Conservation (phyloP, 2,329 filamentous ascomycete genomes). For the Paracoccidioides brasiliensis region DNA sequence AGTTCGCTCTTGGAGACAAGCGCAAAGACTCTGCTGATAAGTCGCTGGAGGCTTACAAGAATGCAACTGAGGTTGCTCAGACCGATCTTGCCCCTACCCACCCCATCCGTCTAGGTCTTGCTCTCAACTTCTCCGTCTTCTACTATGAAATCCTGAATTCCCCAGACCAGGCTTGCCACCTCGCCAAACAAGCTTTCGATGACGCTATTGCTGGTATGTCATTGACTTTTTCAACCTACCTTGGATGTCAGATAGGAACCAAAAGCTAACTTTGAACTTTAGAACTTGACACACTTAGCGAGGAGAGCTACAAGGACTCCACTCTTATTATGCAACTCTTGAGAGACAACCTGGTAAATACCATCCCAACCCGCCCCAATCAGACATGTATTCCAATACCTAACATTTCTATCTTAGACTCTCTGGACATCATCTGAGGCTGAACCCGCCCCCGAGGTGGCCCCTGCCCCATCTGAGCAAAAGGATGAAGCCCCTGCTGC, state of each 20-base stretch:
- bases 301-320: conserved; percentile 99
- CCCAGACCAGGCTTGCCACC: conserved; percentile 93
- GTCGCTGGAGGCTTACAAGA: conserved; percentile 95
- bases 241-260: neutral
- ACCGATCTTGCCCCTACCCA: conserved; percentile 83
- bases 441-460: conserved; percentile 54
- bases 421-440: conserved; percentile 99
- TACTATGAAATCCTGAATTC: conserved; percentile 99
- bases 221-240: neutral
- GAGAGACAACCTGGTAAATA: conserved; percentile 79
- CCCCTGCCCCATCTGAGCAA: conserved; percentile 23
- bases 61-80: conserved; percentile 77
- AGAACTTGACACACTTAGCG: conserved; percentile 93
- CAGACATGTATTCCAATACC: conserved; percentile 3
- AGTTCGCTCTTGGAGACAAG: conserved; percentile 89
- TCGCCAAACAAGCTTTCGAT: conserved; percentile 91
- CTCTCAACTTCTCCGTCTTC: conserved; percentile 95
- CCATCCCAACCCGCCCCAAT: neutral
- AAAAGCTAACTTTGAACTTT: conserved; percentile 15
- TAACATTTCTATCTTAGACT: conserved; percentile 47
- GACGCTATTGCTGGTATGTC: conserved; percentile 76
- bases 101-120: conserved; percentile 83
- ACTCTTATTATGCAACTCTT: conserved; percentile 98
- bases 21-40: conserved; percentile 89
- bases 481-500: conserved; percentile 30